These are phyloP conservation scores for Sphaerulina vaccinii DNA, from an alignment of 2,329 filamentous ascomycete genomes.

Conservation along the genomic window DNA sequence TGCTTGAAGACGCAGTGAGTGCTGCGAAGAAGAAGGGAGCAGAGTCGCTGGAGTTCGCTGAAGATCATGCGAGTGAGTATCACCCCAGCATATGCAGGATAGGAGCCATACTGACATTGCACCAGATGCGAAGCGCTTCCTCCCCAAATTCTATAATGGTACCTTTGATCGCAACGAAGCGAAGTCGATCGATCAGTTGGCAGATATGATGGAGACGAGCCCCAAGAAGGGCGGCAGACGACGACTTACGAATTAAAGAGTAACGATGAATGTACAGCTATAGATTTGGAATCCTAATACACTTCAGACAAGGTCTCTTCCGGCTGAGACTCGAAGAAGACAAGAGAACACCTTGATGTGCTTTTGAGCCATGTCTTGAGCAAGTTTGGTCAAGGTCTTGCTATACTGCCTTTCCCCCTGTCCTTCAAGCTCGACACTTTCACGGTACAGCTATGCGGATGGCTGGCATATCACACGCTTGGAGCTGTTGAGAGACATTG, in stretches of 20 bases:
- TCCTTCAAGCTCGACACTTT: too few relatives aligned
- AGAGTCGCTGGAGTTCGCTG: slow-evolving; percentile 69
- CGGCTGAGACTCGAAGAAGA: too few relatives aligned
- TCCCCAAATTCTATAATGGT: slow-evolving; percentile 63
- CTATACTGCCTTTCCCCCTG: too few relatives aligned
- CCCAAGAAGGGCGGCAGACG: slow-evolving; percentile 17
- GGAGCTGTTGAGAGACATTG: too few relatives aligned
- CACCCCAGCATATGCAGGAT: neutral
- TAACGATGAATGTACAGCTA: slow-evolving; percentile 7
- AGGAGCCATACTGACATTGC: neutral
- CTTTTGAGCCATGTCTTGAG: too few relatives aligned
- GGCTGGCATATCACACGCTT: too few relatives aligned
- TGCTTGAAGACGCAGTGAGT: slow-evolving; percentile 71
- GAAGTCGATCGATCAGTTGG: slow-evolving; percentile 49
- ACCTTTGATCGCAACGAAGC: slow-evolving; percentile 60
- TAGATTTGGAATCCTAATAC: slow-evolving; percentile 8
- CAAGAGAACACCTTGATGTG: too few relatives aligned
- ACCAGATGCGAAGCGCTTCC: slow-evolving; percentile 52
- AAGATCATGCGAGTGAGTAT: slow-evolving; percentile 71
- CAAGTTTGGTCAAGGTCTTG: too few relatives aligned
- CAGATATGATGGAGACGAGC: slow-evolving; percentile 36
- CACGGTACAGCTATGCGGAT: too few relatives aligned
- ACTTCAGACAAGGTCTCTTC: neutral
- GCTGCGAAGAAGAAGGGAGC: slow-evolving; percentile 68
- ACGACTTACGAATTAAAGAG: slow-evolving; percentile 16